These are phyloP conservation scores for Mucor indicus DNA, from an alignment of 371 early-diverging fungal genomes.

Conservation along the genomic window DNA sequence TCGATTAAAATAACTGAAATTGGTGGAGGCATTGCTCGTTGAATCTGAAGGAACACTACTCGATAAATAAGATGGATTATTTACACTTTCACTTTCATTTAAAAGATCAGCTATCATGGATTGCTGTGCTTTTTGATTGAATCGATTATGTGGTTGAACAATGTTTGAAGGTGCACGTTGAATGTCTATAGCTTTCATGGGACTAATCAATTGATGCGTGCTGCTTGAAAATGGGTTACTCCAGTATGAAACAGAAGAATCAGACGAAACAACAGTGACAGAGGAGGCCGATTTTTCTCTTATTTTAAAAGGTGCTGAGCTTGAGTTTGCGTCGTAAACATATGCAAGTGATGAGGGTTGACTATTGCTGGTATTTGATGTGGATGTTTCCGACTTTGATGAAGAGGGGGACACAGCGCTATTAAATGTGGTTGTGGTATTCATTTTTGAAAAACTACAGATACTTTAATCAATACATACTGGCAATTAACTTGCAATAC, in stretches of 20 bases:
- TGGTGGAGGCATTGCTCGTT: neutral
- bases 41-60: slow-evolving; percentile 31
- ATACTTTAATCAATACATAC: too few relatives aligned
- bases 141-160: slow-evolving; percentile 1
- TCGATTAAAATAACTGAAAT: neutral
- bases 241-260: slow-evolving; percentile 35
- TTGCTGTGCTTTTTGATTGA: slow-evolving; percentile 1
- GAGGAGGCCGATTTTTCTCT: slow-evolving; percentile 36
- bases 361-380: slow-evolving; percentile 19
- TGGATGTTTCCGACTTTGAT: slow-evolving; percentile 13
- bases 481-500: too few relatives aligned
- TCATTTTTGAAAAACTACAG: too few relatives aligned
- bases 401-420: slow-evolving; percentile 18
- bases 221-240: slow-evolving; percentile 14
- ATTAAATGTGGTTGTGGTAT: neutral
- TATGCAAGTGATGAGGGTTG: slow-evolving; percentile 36
- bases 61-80: slow-evolving; percentile 12
- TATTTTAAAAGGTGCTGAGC: slow-evolving; percentile 39
- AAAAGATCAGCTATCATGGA: slow-evolving; percentile 12
- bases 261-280: slow-evolving; percentile 28
- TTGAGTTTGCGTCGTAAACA: slow-evolving; percentile 31
- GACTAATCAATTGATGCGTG: slow-evolving; percentile 1
- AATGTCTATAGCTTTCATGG: neutral
- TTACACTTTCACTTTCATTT: slow-evolving; percentile 1
- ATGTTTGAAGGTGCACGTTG: slow-evolving; percentile 15